Base-by-base conservation (phyloP, 2,329 filamentous ascomycete genomes). In the Lasiodiplodia hormozganensis region DNA sequence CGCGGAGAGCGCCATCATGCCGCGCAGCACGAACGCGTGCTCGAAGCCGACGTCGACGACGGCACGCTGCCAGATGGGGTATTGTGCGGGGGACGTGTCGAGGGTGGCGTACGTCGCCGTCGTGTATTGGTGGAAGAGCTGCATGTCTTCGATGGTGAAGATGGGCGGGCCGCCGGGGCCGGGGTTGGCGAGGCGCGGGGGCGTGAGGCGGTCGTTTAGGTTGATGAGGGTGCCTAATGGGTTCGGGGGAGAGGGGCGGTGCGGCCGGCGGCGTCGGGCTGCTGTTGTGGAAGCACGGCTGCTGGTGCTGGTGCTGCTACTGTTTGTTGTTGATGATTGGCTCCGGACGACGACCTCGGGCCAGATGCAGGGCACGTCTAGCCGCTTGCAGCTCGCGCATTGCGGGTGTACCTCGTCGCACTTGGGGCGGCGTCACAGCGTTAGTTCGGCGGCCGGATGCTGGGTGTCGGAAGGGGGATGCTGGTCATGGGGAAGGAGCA, bases 1-100 rank as follows among this genome's bases (percentile, higher is more conserved):
- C 6, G 72, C 70, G 8, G 71, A 69, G 3, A 73, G 49, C 1
- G 73, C 71, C 2, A 73, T 68, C 12, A 74, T 70, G 1, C 71
- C 72, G 38, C 73, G 69, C 72, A 74, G 72, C 62, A 74, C 68
- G 58, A 73, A 74, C 8, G 69, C 70, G 40, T 62, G 69, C 12
- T 69, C 11, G 53, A 56, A 56, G 8, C 53, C 53, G 53, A 56
- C 36, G 5, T 28, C 28, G 11, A 56, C 38, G 8, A 10, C 53
- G 28, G 53, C 11, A 8, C 34, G 28, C 28, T 56, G 53, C 53
- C 53, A 56, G 16, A 56, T 21, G 28, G 28, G 12, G 23, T 36
- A 18, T 28, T 56, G 53, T 16, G 7, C 16, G 53, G 53, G 25
- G 28, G 28, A 28, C 2, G 53, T 56, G 53, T 56, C 28, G 53